Percentiles rank a stretch among this genome's conserved stretches.
phyloP scores from a whole-genome alignment of 495 filamentous ascomycete species.

The Aspergillus heteromorphus region DNA sequence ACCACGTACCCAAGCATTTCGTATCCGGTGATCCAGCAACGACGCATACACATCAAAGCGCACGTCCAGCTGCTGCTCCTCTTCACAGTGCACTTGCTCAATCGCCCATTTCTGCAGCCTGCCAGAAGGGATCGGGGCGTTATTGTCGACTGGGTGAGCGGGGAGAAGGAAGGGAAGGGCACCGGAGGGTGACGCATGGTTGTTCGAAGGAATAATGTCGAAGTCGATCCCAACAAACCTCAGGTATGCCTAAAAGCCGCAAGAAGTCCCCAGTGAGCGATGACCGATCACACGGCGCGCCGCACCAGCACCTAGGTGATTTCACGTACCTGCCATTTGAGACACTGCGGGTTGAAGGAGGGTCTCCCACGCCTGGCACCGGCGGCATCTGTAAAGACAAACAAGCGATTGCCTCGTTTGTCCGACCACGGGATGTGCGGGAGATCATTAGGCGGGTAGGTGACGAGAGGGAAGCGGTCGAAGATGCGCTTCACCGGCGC shows the following conservation, averaged over 20 bases:
- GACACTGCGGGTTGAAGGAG: conserved; percentile 87
- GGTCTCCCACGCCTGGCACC: conserved; percentile 60
- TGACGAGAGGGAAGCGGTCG: conserved; percentile 71
- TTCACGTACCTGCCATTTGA: conserved; percentile 90
- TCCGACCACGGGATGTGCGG: conserved; percentile 56
- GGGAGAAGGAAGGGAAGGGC: conserved; percentile 83
- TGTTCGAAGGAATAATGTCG: conserved; percentile 67
- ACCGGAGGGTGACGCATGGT: conserved; percentile 88
- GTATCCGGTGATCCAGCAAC: conserved; percentile 73
- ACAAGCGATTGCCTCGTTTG: conserved; percentile 55
- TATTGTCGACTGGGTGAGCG: conserved; percentile 21
- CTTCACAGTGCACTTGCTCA: conserved; percentile 40
- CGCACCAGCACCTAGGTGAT: not conserved
- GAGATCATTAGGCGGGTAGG: conserved; percentile 72
- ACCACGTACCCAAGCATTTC: conserved; percentile 73
- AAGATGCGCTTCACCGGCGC: conserved; percentile 75
- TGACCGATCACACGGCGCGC: not conserved
- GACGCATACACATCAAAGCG: conserved; percentile 75
- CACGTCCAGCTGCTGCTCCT: conserved; percentile 49
- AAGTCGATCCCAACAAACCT: conserved; percentile 70
- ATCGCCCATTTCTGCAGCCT: conserved; percentile 68
- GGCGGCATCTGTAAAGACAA: conserved; percentile 66
- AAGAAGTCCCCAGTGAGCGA: not conserved
- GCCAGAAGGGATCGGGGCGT: conserved; percentile 53
- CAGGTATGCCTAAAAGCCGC: conserved; percentile 64